Percentiles rank a stretch among this genome's conserved stretches.
phyloP scores from a whole-genome alignment of 805 yeast genomes.

The Sporopachydermia lactativora region DNA sequence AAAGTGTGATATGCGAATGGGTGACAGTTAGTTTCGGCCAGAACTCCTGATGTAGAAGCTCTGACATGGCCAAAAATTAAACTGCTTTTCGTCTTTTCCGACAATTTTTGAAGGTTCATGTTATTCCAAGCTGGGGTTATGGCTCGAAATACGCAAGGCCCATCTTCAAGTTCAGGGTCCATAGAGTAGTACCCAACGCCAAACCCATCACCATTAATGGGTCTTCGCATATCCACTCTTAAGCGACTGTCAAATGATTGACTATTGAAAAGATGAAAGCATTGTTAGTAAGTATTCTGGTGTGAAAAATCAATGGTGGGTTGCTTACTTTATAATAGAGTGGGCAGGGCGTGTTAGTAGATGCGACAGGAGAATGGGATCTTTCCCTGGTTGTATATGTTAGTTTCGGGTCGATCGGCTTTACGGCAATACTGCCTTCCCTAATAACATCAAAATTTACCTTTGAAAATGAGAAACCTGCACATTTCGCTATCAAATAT shows the following conservation, averaged over 20 bases:
- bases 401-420: not conserved
- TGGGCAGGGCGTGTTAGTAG: slow-evolving; percentile 91
- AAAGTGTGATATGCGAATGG: slow-evolving; percentile 81
- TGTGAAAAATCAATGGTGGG: not conserved
- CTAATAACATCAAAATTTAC: too few species aligned
- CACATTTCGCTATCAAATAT: too few species aligned
- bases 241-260: slow-evolving; percentile 88
- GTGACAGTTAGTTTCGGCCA: slow-evolving; percentile 93
- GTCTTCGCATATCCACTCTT: slow-evolving; percentile 68
- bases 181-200: slow-evolving; percentile 87
- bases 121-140: slow-evolving; percentile 99
- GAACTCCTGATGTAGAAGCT: slow-evolving; percentile 89
- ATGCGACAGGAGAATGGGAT: slow-evolving; percentile 75
- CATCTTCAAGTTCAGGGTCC: slow-evolving; percentile 37
- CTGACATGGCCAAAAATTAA: slow-evolving; percentile 91
- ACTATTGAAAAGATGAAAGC: slow-evolving; percentile 11
- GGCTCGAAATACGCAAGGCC: slow-evolving; percentile 89
- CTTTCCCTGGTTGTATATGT: slow-evolving; percentile 38
- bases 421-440: too few species aligned
- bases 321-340: slow-evolving; percentile 63
- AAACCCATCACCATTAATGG: slow-evolving; percentile 96
- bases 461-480: slow-evolving; percentile 78
- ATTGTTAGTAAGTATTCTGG: not conserved
- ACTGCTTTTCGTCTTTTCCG: slow-evolving; percentile 74
- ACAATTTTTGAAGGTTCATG: slow-evolving; percentile 69